Evolutionary conservation across 352 stramenopile genomes (phyloP), one percentile per base, ranked within the genome.

Genomic region (Thalassiosira sp.): DNA sequence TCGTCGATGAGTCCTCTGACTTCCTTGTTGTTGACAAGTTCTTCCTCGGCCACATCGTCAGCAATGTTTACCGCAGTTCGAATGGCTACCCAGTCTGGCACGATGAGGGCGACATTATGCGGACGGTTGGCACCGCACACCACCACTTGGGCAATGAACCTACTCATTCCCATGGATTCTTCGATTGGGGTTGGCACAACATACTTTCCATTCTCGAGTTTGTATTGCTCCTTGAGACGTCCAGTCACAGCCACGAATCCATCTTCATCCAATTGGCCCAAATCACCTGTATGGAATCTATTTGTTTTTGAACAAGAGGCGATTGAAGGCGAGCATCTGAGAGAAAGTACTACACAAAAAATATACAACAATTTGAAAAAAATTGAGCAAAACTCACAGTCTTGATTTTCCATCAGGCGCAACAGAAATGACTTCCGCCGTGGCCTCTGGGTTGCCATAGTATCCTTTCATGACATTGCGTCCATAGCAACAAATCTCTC

Each of bases 141-240:
- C 1, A 94, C 82, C 28, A 86, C 71, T 74, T 90, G 83, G 15
- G 46, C 45, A 28, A 91, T 87, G 59, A 89, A 89, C 13, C 69
- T 71, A 24, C 57, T 80, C 70, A 87, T 86, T 20, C 48, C 46
- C 58, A 89, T 80, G 0, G 84, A 72, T 43, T 92, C 87, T 72
- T 94, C 89, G 20, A 94, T 82, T 0, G 89, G 88, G 1, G 84
- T 88, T 24, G 89, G 88, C 20, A 85, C 76, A 18, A 94, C 88
- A 66, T 93, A 94, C 61, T 94, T 94, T 35, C 89, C 89, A 84
- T 94, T 94, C 42, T 93, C 85, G 31, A 94, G 81, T 73, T 94
- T 94, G 68, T 91, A 94, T 76, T 92, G 87, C 60, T 94, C 89
- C 58, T 94, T 94, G 25, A 94, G 72, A 37, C 89, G 73, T 20